Conservation (phyloP, 1,139 yeast species). For the Magnusiomyces tetraspermus region DNA sequence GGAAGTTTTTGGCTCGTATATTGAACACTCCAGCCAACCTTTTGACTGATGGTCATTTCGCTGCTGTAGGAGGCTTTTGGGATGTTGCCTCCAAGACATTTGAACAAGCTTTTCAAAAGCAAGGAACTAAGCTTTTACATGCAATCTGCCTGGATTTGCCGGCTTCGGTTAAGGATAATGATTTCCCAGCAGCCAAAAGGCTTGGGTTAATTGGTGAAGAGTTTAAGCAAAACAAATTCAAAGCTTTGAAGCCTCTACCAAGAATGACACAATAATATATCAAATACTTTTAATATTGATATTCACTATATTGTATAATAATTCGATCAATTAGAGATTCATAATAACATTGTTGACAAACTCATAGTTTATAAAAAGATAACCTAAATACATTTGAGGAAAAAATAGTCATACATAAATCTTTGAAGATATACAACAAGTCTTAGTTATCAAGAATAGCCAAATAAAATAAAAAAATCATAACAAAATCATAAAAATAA, state of each 20-base stretch:
- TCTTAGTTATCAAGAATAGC: too few relatives aligned
- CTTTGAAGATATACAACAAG: too few relatives aligned
- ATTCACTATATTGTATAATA: too few relatives aligned
- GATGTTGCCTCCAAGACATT: constrained; percentile 65
- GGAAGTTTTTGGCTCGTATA: constrained; percentile 67
- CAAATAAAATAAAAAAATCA: too few relatives aligned
- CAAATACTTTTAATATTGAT: too few relatives aligned
- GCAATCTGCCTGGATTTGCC: constrained; percentile 46
- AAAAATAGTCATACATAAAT: too few relatives aligned
- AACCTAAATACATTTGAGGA: too few relatives aligned
- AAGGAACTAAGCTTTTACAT: constrained; percentile 53
- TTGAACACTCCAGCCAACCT: constrained; percentile 36
- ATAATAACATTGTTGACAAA: too few relatives aligned
- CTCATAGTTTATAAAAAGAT: too few relatives aligned
- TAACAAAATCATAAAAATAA: too few relatives aligned
- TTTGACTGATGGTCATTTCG: constrained; percentile 60
- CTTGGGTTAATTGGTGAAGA: constrained; percentile 70
- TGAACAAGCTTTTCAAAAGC: constrained; percentile 50
- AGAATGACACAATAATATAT: too few relatives aligned
- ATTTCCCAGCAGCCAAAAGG: constrained; percentile 70
- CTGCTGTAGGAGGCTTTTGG: constrained; percentile 82
- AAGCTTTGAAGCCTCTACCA: background rate
- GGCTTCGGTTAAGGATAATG: constrained; percentile 38
- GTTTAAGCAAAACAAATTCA: constrained; percentile 21
- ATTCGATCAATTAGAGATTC: too few relatives aligned